Percentiles rank a stretch among this genome's conserved stretches.
phyloP scores from a whole-genome alignment of 768 basidiomycete genomes.

The Tylopilus felleus region DNA sequence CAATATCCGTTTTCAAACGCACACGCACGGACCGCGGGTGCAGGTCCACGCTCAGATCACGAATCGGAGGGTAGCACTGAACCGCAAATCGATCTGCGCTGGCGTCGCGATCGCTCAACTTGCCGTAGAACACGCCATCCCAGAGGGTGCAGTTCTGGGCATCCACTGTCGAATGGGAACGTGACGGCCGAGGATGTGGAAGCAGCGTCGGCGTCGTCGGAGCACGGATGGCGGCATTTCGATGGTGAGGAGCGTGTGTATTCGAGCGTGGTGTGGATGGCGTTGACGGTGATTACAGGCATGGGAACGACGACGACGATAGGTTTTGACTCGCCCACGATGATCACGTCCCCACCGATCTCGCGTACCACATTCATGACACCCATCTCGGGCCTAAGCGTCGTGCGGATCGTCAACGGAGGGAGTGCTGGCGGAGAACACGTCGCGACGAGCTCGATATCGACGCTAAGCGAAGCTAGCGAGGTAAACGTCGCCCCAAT shows the following conservation, averaged over 20 bases:
- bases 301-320: slow-evolving; percentile 17
- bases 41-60: slow-evolving; percentile 42
- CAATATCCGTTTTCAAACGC: slow-evolving; percentile 28
- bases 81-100: slow-evolving; percentile 66
- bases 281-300: background rate
- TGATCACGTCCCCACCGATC: slow-evolving; percentile 37
- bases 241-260: slow-evolving; percentile 9
- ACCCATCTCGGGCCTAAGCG: slow-evolving; percentile 5
- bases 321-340: slow-evolving; percentile 37
- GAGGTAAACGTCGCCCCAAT: slow-evolving; percentile 15
- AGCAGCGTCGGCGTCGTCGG: slow-evolving; percentile 7
- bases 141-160: slow-evolving; percentile 36
- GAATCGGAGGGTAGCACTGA: slow-evolving; percentile 64
- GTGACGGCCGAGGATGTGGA: slow-evolving; percentile 24
- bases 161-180: slow-evolving; percentile 17
- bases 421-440: no score
- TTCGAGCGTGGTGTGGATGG: background rate
- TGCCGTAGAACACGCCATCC: slow-evolving; percentile 35
- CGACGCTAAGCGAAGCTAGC: slow-evolving; percentile 25
- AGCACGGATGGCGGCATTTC: slow-evolving; percentile 32
- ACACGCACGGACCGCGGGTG: slow-evolving; percentile 15
- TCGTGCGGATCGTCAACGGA: slow-evolving; percentile 28
- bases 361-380: slow-evolving; percentile 38
- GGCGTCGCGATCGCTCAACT: slow-evolving; percentile 38
- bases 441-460: slow-evolving; percentile 28